Conservation (phyloP, 306 rosid genomes). For the Trichosanthes truncata region DNA sequence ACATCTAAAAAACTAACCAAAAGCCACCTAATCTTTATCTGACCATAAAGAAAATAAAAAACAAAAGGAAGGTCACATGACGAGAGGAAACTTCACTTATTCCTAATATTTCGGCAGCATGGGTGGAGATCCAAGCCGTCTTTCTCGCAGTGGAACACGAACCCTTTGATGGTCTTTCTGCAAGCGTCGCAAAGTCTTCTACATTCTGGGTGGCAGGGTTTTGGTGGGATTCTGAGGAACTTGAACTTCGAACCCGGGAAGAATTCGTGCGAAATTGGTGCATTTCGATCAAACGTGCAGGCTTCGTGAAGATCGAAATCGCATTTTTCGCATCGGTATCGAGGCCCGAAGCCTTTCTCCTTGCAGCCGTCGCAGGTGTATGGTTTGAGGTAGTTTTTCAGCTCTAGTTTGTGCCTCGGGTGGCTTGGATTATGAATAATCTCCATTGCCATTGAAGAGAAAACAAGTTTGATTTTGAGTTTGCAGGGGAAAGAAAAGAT, state of each 20-base stretch:
- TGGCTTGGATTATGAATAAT: neutral
- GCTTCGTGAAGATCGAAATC: constrained; percentile 7
- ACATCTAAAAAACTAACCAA: no score
- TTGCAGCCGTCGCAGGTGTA: constrained; percentile 10
- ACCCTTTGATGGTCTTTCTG: neutral
- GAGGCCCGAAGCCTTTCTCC: constrained; percentile 9
- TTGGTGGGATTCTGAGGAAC: neutral
- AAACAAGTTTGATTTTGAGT: no score
- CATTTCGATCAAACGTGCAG: neutral
- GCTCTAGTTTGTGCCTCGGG: neutral
- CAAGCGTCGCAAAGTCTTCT: neutral
- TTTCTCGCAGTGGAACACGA: neutral
- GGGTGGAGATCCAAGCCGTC: neutral
- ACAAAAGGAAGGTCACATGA: no score
- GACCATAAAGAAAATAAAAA: no score
- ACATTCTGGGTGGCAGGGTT: neutral
- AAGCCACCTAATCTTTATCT: no score
- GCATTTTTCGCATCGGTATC: constrained; percentile 11
- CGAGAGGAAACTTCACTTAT: no score
- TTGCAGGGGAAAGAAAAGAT: no score
- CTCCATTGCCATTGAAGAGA: neutral
- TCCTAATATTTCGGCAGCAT: neutral
- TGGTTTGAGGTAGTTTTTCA: neutral
- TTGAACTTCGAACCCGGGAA: neutral
- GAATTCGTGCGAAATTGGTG: neutral